phyloP scores from a whole-genome alignment of 2,329 filamentous ascomycete species.

The Dothideomycetes sp. region DNA sequence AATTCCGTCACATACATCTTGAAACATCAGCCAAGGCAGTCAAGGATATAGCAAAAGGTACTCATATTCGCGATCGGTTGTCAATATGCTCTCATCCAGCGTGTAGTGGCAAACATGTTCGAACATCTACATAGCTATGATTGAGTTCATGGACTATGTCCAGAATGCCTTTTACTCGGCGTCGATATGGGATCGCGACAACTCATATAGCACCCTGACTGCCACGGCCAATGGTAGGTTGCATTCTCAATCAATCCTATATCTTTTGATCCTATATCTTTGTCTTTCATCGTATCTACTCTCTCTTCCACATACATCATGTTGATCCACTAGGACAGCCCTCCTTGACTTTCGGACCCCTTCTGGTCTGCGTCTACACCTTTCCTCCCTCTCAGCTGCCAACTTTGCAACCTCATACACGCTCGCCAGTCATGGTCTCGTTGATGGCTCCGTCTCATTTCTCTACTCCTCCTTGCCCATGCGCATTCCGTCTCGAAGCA shows the following conservation, averaged over 20 bases:
- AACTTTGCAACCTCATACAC: slow-evolving; percentile 94
- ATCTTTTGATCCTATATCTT: too few species aligned
- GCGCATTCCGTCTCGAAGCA: slow-evolving; percentile 55
- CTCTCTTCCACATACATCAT: slow-evolving; percentile 9
- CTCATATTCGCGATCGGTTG: background rate
- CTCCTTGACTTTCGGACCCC: slow-evolving; percentile 84
- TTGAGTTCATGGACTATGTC: slow-evolving; percentile 96
- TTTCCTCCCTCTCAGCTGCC: slow-evolving; percentile 83
- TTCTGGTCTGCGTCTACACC: slow-evolving; percentile 68
- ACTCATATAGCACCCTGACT: slow-evolving; percentile 80
- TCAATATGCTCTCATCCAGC: background rate
- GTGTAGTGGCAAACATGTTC: background rate
- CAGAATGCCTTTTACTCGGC: slow-evolving; percentile 80
- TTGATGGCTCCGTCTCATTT: slow-evolving; percentile 95
- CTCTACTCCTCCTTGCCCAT: slow-evolving; percentile 84
- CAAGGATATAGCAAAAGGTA: too few species aligned
- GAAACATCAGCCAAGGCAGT: too few species aligned
- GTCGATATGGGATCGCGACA: slow-evolving; percentile 82
- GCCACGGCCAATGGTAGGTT: slow-evolving; percentile 64
- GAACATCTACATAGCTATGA: slow-evolving; percentile 47
- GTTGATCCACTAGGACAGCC: slow-evolving; percentile 35
- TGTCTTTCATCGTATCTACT: too few species aligned
- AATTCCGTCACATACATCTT: background rate
- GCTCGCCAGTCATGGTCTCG: slow-evolving; percentile 76
- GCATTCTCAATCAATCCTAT: slow-evolving; percentile 8